A percentile compares a stretch with the other conserved stretches of the same genome.
These are phyloP conservation scores for Chrysoporthe deuterocubensis DNA, from an alignment of 2,329 filamentous ascomycete genomes.

Conservation along the genomic window DNA sequence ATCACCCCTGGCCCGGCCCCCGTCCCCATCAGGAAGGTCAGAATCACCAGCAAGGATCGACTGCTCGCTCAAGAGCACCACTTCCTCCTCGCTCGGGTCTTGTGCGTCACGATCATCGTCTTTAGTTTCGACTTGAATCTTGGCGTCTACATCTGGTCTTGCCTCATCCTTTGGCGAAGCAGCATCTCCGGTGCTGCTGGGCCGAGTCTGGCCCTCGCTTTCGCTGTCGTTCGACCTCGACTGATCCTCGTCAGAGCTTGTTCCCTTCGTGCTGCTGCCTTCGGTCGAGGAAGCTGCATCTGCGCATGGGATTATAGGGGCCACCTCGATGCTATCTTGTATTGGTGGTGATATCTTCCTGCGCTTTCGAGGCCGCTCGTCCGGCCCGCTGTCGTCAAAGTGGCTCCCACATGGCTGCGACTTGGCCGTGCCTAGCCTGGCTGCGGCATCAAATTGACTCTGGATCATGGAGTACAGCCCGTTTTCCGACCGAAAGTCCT, in stretches of 20 bases:
- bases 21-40: not conserved
- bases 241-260: not conserved
- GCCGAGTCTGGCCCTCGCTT: not conserved
- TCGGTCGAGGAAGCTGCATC: not conserved
- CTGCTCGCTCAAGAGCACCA: slow-evolving; percentile 19
- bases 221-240: not conserved
- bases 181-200: not conserved
- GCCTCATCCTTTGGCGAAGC: not conserved
- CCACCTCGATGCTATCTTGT: slow-evolving; percentile 27
- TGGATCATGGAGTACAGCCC: slow-evolving; percentile 75
- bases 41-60: slow-evolving; percentile 16
- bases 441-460: slow-evolving; percentile 63
- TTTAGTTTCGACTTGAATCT: too few species aligned
- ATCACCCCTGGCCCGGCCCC: not conserved
- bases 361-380: slow-evolving; percentile 35
- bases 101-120: not conserved
- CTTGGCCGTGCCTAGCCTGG: slow-evolving; percentile 38
- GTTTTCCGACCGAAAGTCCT: slow-evolving; percentile 76
- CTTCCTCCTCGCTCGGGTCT: slow-evolving; percentile 19
- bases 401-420: slow-evolving; percentile 39
- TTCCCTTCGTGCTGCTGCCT: slow-evolving; percentile 10
- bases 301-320: not conserved
- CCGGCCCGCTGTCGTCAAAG: slow-evolving; percentile 33
- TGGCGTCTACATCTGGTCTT: not conserved
- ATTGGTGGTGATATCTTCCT: slow-evolving; percentile 23